These are phyloP conservation scores for Melastoma candidum DNA, from an alignment of 441 rosid genomes.

Conservation along the genomic window DNA sequence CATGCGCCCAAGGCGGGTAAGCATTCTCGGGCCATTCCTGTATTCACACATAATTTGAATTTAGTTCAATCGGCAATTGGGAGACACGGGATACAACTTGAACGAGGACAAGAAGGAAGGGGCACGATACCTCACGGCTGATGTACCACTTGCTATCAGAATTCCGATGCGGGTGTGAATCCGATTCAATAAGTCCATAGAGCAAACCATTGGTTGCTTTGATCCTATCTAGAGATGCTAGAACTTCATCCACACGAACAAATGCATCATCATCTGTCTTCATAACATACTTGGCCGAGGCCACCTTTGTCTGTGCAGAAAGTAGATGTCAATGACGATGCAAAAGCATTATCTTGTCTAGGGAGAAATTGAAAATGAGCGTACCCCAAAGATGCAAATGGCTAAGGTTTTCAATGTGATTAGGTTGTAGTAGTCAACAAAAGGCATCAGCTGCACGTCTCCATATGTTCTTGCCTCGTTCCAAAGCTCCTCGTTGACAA, in stretches of 20 bases:
- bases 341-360: slow-evolving; percentile 12
- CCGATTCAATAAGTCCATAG: slow-evolving; percentile 79
- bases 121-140: slow-evolving; percentile 55
- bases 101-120: slow-evolving; percentile 8
- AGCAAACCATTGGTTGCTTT: slow-evolving; percentile 59
- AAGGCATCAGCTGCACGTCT: slow-evolving; percentile 92
- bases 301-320: slow-evolving; percentile 56
- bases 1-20: slow-evolving; percentile 97
- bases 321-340: slow-evolving; percentile 23
- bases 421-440: slow-evolving; percentile 92
- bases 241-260: slow-evolving; percentile 82
- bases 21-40: slow-evolving; percentile 84
- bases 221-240: slow-evolving; percentile 49
- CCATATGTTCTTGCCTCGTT: slow-evolving; percentile 74
- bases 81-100: not conserved
- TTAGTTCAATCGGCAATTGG: not conserved
- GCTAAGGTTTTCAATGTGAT: slow-evolving; percentile 97
- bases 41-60: slow-evolving; percentile 2
- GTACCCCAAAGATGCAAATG: slow-evolving; percentile 95
- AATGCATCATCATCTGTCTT: slow-evolving; percentile 99
- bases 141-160: slow-evolving; percentile 94
- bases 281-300: slow-evolving; percentile 80
- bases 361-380: slow-evolving; percentile 18
- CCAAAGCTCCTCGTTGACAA: slow-evolving; percentile 91
- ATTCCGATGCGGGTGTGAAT: slow-evolving; percentile 75